Evolutionary conservation across 306 rosid genomes (phyloP), one percentile per base, ranked within the genome.

Genomic region (Lathyrus aphaca): DNA sequence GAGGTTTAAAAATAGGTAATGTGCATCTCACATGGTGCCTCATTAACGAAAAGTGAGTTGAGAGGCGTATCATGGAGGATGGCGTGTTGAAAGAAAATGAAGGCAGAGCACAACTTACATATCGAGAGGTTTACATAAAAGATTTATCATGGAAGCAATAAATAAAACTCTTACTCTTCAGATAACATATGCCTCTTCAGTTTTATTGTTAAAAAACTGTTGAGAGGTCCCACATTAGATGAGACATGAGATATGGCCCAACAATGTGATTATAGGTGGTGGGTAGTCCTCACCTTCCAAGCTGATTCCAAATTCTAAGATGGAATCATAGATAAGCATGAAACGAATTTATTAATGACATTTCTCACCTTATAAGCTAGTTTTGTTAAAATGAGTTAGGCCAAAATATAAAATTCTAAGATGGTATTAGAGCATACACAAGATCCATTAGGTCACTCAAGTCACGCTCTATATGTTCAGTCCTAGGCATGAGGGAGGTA

Each of bases 1-100:
- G 72, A 58, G 53, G 19, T n/a, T 15, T n/a, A 46, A 15, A 46
- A 46, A 46, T n/a, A 46, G 53, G 53, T 46, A 46, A 6, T 46
- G 53, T 46, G 53, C 21, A 2, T 11, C 21, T 46, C 53, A 46
- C 10, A 46, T 46, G 53, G 21, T 46, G 21, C 21, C 19, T 46
- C 53, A 6, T 46, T 15, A n/a, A 45, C 1, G 19, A 45, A 45
- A n/a, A n/a, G 1, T 45, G 51, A 45, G 51, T 45, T 45, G 18
- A 45, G 19, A 45, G 53, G 50, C 2, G 7, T 46, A 46, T 46
- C 18, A 15, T 46, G 18, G 53, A 46, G 17, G 53, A 46, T 19
- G 4, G 3, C 19, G 3, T 46, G 18, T 46, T 46, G 21, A 15
- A 46, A 46, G 53, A 18, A 46, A 46, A 46, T 46, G 53, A 6